Evolutionary conservation across 2,329 filamentous ascomycete genomes (phyloP), one percentile per base, ranked within the genome.

Genomic region (Venturia nashicola): DNA sequence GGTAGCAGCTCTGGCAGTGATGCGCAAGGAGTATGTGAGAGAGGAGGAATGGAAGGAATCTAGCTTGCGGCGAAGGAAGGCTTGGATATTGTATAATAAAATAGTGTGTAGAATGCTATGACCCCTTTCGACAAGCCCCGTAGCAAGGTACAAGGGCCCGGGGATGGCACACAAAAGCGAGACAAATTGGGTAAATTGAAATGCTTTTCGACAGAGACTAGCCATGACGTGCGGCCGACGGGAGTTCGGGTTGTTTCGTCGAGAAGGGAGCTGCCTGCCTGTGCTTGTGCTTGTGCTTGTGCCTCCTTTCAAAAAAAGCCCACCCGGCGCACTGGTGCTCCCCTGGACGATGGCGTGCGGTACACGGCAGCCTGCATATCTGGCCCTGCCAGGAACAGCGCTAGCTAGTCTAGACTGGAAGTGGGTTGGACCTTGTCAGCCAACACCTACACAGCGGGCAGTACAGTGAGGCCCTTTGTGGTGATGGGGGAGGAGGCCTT

Each of bases 191-290:
- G 51, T 18, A 62, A 54, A 62, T 62, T 62, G 61, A 62, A 51
- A 62, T 62, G 61, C 61, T 62, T 62, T 62, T 62, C 20, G 46
- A 51, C 46, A 51, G 46, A 51, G 46, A 20, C 46, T 51, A 34
- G 61, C 51, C 61, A 62, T 62, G 61, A 62, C 61, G 61, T 62
- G 36, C 61, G 36, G 61, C 42, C 61, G 61, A 46, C 61, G 59
- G 59, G 59, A 43, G 12, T 57, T 57, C 51, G 51, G 51, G 51
- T 36, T 57, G 51, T 57, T 57, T 57, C 51, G 51, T 57, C 51
- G 51, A 57, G 46, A 57, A 57, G 51, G 51, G 51, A 57, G 51
- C 32, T n/a, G 51, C 51, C 32, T 7, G 51, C 32, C 32, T 57
- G 46, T 59, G 55, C 39, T n/a, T 59, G 39, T 7, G 51, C 32